Percentiles rank a stretch among this genome's conserved stretches.
These are phyloP conservation scores for Taiwanofungus camphoratus DNA, from an alignment of 1,284 basidiomycete genomes.

Conservation along the genomic window DNA sequence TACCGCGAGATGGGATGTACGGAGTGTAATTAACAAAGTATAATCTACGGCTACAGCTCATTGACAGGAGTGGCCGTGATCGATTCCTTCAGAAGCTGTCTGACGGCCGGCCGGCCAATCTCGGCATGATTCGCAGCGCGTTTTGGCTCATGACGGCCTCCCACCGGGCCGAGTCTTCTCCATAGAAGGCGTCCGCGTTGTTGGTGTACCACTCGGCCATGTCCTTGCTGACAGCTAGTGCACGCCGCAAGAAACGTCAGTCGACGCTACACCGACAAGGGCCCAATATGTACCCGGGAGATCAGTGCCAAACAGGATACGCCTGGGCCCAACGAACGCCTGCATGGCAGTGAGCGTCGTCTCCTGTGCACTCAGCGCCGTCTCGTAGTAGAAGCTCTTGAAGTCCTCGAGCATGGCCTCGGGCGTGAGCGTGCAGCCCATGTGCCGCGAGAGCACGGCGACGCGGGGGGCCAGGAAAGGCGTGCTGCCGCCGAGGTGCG, in stretches of 20 bases:
- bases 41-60: no score
- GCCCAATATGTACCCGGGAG: constrained; percentile 50
- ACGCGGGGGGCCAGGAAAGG: constrained; percentile 59
- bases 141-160: constrained; percentile 31
- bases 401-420: constrained; percentile 64
- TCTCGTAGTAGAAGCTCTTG: constrained; percentile 64
- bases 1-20: no score
- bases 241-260: neutral
- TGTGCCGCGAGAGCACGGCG: constrained; percentile 56
- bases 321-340: constrained; percentile 40
- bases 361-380: constrained; percentile 54
- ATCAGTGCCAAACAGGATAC: constrained; percentile 64
- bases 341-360: constrained; percentile 45
- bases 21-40: no score
- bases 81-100: no score
- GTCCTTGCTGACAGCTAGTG: constrained; percentile 54
- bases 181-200: constrained; percentile 44
- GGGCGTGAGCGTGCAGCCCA: constrained; percentile 55
- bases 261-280: neutral
- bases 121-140: constrained; percentile 28
- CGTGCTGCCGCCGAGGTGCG: constrained; percentile 62
- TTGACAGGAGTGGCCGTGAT: no score
- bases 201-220: constrained; percentile 55
- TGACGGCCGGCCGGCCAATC: no score
- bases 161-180: constrained; percentile 9